Evolutionary conservation across 768 basidiomycete genomes (phyloP).

Genomic region (Suillus spraguei): DNA sequence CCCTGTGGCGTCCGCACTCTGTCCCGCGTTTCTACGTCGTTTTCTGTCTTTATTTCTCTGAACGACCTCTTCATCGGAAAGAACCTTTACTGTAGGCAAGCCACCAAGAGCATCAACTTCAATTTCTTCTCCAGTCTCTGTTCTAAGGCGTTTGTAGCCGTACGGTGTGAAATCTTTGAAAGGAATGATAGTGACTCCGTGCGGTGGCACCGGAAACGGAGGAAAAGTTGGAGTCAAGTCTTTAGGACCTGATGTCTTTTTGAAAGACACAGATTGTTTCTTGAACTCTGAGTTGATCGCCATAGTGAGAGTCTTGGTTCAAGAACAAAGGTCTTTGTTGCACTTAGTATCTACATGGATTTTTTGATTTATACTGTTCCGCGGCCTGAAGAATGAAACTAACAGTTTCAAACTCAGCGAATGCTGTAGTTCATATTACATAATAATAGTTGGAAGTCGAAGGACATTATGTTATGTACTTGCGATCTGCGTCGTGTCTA

Average conservation of each 20-base stretch:
- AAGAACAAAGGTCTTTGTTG: slow-evolving; percentile 10
- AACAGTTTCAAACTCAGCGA: slow-evolving; percentile 4
- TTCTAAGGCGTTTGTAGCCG: slow-evolving; percentile 21
- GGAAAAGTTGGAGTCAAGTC: slow-evolving; percentile 36
- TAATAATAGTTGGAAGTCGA: slow-evolving; percentile 1
- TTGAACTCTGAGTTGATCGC: background rate
- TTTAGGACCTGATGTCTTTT: background rate
- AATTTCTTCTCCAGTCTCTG: slow-evolving; percentile 17
- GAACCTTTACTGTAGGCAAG: slow-evolving; percentile 29
- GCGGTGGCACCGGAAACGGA: slow-evolving; percentile 47
- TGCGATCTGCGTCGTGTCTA: background rate
- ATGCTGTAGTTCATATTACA: slow-evolving; percentile 6
- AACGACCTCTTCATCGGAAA: slow-evolving; percentile 24
- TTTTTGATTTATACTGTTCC: slow-evolving; percentile 7
- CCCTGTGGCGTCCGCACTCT: slow-evolving; percentile 21
- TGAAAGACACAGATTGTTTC: slow-evolving; percentile 5
- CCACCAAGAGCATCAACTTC: slow-evolving; percentile 30
- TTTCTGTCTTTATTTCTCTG: slow-evolving; percentile 20
- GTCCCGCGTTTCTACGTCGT: slow-evolving; percentile 24
- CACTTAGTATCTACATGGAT: slow-evolving; percentile 5
- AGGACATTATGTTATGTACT: too few relatives aligned
- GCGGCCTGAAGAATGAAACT: background rate
- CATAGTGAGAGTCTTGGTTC: slow-evolving; percentile 3
- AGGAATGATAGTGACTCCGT: slow-evolving; percentile 43
- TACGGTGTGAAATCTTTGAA: slow-evolving; percentile 42